Conservation (phyloP, 805 yeast genomes). For the Barnettozyma wickerhamii region DNA sequence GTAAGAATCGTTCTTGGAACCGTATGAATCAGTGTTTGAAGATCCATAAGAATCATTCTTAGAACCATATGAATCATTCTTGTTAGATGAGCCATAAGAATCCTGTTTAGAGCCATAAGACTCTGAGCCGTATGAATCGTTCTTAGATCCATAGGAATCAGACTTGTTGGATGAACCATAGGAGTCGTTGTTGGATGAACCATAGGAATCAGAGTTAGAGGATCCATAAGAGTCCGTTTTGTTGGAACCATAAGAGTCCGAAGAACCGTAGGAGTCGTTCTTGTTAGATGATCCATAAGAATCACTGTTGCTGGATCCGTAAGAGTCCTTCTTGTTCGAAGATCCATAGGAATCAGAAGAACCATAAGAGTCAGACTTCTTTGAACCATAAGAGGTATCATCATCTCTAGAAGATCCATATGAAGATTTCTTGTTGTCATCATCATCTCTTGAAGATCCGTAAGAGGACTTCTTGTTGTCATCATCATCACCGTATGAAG, state of each 20-base stretch:
- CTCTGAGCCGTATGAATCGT: background rate
- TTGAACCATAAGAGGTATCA: background rate
- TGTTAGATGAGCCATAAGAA: too few relatives aligned
- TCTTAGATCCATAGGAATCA: background rate
- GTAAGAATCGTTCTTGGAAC: constrained; percentile 17
- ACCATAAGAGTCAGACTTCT: background rate
- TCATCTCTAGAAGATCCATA: background rate
- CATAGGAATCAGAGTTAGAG: background rate
- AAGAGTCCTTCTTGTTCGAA: background rate
- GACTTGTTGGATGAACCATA: background rate
- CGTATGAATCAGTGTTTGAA: constrained; percentile 25
- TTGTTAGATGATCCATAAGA: too few relatives aligned
- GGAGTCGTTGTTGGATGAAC: background rate
- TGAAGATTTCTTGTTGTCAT: background rate
- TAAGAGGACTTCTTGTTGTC: background rate
- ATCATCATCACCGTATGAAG: background rate
- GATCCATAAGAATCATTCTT: constrained; percentile 18
- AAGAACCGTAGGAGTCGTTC: background rate
- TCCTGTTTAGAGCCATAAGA: background rate
- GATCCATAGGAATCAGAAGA: background rate
- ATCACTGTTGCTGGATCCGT: background rate
- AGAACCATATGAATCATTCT: background rate
- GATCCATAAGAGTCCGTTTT: too few relatives aligned
- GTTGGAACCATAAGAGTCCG: background rate
- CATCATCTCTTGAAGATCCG: background rate